Conservation (phyloP, 495 filamentous ascomycete genomes). For the Talaromyces nanjingensis region DNA sequence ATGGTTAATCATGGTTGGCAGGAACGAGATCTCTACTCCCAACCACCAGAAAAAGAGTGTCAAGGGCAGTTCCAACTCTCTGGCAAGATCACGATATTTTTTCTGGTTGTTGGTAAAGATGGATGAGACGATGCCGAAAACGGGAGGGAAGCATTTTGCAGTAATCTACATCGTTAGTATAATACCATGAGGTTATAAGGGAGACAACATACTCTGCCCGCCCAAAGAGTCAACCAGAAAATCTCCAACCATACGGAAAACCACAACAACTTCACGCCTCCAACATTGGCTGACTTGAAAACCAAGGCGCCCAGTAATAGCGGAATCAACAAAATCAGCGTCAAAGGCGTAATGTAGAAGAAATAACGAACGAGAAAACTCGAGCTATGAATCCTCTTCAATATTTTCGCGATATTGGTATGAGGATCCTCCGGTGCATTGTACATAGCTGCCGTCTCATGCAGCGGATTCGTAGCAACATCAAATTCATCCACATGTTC, state of each 20-base stretch:
- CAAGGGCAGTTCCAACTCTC: slow-evolving; percentile 76
- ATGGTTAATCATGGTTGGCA: slow-evolving; percentile 63
- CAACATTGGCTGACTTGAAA: slow-evolving; percentile 59
- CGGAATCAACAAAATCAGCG: slow-evolving; percentile 69
- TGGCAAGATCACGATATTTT: slow-evolving; percentile 89
- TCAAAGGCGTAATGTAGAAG: slow-evolving; percentile 75
- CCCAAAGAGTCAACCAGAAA: slow-evolving; percentile 90
- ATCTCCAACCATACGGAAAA: slow-evolving; percentile 94
- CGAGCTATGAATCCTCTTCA: slow-evolving; percentile 64
- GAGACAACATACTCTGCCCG: slow-evolving; percentile 48
- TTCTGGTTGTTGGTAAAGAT: slow-evolving; percentile 81
- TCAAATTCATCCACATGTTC: slow-evolving; percentile 81
- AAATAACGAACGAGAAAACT: slow-evolving; percentile 78
- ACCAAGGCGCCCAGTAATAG: slow-evolving; percentile 67
- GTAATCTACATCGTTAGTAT: slow-evolving; percentile 44
- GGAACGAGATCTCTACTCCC: slow-evolving; percentile 61
- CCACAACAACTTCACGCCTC: slow-evolving; percentile 76
- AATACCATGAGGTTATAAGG: too few relatives aligned
- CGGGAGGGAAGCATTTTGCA: slow-evolving; percentile 64
- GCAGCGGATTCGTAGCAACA: slow-evolving; percentile 63
- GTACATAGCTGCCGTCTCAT: slow-evolving; percentile 62
- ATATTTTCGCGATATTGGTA: slow-evolving; percentile 51
- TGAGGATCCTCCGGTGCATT: slow-evolving; percentile 61
- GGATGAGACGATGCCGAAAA: slow-evolving; percentile 60
- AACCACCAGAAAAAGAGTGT: slow-evolving; percentile 93